These are phyloP conservation scores for Starmera caribaea DNA, from an alignment of 805 yeast species.

Conservation along the genomic window DNA sequence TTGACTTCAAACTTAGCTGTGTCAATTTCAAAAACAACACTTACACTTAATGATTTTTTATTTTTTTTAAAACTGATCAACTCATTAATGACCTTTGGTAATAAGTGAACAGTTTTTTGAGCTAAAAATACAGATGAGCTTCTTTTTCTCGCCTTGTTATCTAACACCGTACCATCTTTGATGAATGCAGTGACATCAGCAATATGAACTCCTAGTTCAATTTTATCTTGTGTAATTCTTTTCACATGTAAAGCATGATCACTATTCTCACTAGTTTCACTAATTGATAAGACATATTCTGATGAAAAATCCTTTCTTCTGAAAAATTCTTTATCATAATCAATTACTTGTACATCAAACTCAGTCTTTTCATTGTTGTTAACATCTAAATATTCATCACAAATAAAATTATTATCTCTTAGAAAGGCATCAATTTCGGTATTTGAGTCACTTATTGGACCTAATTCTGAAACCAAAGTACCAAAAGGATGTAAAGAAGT, in stretches of 20 bases:
- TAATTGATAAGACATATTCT: slow-evolving; percentile 57
- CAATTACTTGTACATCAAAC: slow-evolving; percentile 23
- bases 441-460: slow-evolving; percentile 62
- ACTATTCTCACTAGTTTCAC: slow-evolving; percentile 45
- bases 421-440: slow-evolving; percentile 84
- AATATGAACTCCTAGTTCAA: slow-evolving; percentile 80
- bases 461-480: slow-evolving; percentile 79
- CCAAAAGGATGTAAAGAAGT: slow-evolving; percentile 98
- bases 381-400: slow-evolving; percentile 65
- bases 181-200: slow-evolving; percentile 70
- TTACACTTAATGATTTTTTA: slow-evolving; percentile 54
- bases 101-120: slow-evolving; percentile 55
- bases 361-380: slow-evolving; percentile 18
- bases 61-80: slow-evolving; percentile 52
- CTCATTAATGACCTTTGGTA: slow-evolving; percentile 57
- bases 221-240: slow-evolving; percentile 43
- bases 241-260: slow-evolving; percentile 84
- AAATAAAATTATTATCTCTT: slow-evolving; percentile 75
- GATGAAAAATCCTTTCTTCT: slow-evolving; percentile 42
- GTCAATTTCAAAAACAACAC: slow-evolving; percentile 76
- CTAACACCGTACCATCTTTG: slow-evolving; percentile 66
- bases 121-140: slow-evolving; percentile 84
- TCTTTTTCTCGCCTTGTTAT: slow-evolving; percentile 83
- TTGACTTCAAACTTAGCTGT: slow-evolving; percentile 61
- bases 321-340: slow-evolving; percentile 16